Evolutionary conservation across 768 basidiomycete genomes (phyloP), one percentile per base, ranked within the genome.

Genomic region (Serendipita vermifera): DNA sequence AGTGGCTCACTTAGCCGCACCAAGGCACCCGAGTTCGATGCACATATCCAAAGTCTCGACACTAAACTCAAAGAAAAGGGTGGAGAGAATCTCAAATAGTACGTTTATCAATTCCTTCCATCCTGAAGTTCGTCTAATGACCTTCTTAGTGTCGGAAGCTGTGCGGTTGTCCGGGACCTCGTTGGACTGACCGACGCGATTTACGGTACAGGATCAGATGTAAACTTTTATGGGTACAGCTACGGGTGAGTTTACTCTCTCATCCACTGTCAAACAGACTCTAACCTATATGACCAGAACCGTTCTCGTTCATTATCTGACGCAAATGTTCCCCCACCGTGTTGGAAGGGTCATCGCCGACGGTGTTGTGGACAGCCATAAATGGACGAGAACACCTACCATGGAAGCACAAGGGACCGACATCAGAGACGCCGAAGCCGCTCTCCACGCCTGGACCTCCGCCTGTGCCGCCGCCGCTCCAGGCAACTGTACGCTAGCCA

Each of bases 291-390:
- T n/a, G n/a, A n/a, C n/a, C n/a, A n/a, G n/a, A 11, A 55, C 57
- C 7, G 39, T 55, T 24, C 15, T 58, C 15, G 57, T 32, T 7
- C 26, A 17, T 15, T 58, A 58, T 31, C 22, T 51, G 17, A 51
- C 46, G 27, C 46, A 51, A n/a, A 51, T 51, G 57, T 58, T 58
- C 38, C 57, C 57, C 3, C 38, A 58, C 26, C 56, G 56, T 13
- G 56, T 57, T 11, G 46, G 46, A 51, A 5, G 53, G 5, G 57
- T 58, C 11, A 39, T 55, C 14, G n/a, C 55, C 13, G 57, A 58
- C 26, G 57, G 53, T 38, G 27, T 51, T n/a, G 9, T 22, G 5
- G 46, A 51, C 29, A 22, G n/a, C n/a, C 24, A 51, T 9, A 51
- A 51, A 31, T 31, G 32, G 20, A 15, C 22, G 17, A 51, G 32